Percentiles rank a stretch among this genome's conserved stretches.
Evolutionary conservation across 441 rosid species (phyloP).

Genomic region (Omphalea diandra): DNA sequence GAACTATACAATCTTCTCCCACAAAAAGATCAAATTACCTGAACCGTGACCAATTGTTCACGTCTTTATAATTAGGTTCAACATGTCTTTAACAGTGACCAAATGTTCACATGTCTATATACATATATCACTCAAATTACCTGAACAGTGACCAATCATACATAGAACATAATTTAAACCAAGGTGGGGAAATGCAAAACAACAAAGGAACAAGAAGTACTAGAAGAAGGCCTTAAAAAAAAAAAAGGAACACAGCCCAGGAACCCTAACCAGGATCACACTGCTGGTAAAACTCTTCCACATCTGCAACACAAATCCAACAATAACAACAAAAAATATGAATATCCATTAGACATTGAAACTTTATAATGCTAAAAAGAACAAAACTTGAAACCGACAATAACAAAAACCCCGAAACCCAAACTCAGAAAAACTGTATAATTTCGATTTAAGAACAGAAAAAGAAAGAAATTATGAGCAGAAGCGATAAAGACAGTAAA

Average conservation of each 20-base stretch:
- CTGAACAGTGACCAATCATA: neutral
- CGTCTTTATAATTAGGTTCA: too few species aligned
- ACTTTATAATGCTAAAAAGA: neutral
- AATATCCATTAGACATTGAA: neutral
- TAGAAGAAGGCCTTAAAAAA: neutral
- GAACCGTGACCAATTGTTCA: too few species aligned
- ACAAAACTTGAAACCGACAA: neutral
- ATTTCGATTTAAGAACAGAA: neutral
- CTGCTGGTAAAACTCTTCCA: constrained; percentile 55
- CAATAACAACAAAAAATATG: neutral
- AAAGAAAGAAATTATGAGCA: too few species aligned
- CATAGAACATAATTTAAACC: neutral
- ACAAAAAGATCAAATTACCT: neutral
- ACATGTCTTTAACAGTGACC: too few species aligned
- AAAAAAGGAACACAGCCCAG: constrained; percentile 9
- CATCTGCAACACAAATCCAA: constrained; percentile 53
- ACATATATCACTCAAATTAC: too few species aligned
- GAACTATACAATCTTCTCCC: neutral
- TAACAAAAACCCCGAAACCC: too few species aligned
- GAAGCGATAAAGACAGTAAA: neutral
- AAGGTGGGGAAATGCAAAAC: neutral
- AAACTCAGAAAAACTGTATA: too few species aligned
- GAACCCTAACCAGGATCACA: constrained; percentile 79
- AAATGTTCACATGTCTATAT: too few species aligned
- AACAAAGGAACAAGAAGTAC: neutral